Conservation (phyloP, 2,329 filamentous ascomycete species). For the Aureobasidium zeae region DNA sequence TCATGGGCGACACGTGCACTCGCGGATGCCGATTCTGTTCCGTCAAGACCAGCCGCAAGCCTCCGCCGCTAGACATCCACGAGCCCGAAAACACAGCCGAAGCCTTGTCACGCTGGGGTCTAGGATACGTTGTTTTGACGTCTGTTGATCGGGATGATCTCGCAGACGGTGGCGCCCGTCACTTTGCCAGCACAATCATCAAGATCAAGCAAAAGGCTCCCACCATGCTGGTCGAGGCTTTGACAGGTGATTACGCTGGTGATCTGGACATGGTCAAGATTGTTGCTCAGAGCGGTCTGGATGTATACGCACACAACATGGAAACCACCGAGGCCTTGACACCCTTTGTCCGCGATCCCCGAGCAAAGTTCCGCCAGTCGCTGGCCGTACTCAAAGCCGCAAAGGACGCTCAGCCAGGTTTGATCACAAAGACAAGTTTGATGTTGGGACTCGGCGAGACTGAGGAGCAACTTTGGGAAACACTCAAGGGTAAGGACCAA, state of each 20-base stretch:
- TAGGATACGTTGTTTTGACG: slow-evolving; percentile 93
- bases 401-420: slow-evolving; percentile 63
- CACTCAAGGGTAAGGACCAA: slow-evolving; percentile 53
- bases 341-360: slow-evolving; percentile 77
- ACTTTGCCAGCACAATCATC: slow-evolving; percentile 89
- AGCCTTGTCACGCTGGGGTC: slow-evolving; percentile 80
- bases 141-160: slow-evolving; percentile 91
- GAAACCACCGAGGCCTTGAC: slow-evolving; percentile 91
- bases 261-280: slow-evolving; percentile 77
- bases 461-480: slow-evolving; percentile 72
- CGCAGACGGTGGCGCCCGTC: slow-evolving; percentile 73
- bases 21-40: slow-evolving; percentile 94
- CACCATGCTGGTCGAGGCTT: slow-evolving; percentile 66
- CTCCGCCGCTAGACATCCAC: slow-evolving; percentile 80
- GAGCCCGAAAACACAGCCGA: slow-evolving; percentile 96
- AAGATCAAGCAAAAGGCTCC: slow-evolving; percentile 73
- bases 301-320: slow-evolving; percentile 95
- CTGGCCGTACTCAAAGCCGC: slow-evolving; percentile 69
- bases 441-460: slow-evolving; percentile 95
- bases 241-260: slow-evolving; percentile 81
- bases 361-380: slow-evolving; percentile 82
- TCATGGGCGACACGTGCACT: slow-evolving; percentile 98
- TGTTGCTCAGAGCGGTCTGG: slow-evolving; percentile 78
- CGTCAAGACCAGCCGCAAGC: slow-evolving; percentile 74
- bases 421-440: slow-evolving; percentile 98